These are phyloP conservation scores for Bipolaris oryzae DNA, from an alignment of 2,329 filamentous ascomycete species.

Conservation along the genomic window DNA sequence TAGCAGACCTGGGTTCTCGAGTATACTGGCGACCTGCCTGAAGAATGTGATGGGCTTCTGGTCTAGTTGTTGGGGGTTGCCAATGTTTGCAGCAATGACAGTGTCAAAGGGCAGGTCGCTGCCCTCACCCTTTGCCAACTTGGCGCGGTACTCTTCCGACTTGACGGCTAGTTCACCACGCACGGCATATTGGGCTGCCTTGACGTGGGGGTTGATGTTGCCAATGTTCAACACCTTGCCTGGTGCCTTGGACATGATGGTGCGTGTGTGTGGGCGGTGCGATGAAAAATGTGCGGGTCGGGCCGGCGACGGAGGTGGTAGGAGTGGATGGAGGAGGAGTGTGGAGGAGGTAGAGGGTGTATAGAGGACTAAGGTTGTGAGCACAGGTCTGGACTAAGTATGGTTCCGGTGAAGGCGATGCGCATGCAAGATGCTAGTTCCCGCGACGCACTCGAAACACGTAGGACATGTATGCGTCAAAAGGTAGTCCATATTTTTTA, in stretches of 20 bases:
- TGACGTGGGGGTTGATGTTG: slow-evolving; percentile 92
- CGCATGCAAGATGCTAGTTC: slow-evolving; percentile 15
- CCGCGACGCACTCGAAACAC: slow-evolving; percentile 20
- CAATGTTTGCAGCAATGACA: slow-evolving; percentile 97
- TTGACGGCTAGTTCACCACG: slow-evolving; percentile 93
- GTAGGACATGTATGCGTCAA: slow-evolving; percentile 18
- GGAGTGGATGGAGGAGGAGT: slow-evolving; percentile 4
- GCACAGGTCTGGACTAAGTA: slow-evolving; percentile 18
- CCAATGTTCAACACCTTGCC: slow-evolving; percentile 67
- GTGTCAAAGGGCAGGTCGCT: slow-evolving; percentile 79
- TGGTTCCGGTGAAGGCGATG: slow-evolving; percentile 12
- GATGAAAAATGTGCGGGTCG: slow-evolving; percentile 4
- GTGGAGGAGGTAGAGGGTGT: slow-evolving; percentile 11
- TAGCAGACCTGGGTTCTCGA: slow-evolving; percentile 87
- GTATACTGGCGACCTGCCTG: slow-evolving; percentile 88
- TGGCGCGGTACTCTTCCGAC: slow-evolving; percentile 86
- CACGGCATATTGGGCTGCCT: slow-evolving; percentile 91
- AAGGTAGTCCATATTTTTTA: slow-evolving; percentile 34
- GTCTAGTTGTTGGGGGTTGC: slow-evolving; percentile 97
- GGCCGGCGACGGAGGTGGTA: slow-evolving; percentile 4
- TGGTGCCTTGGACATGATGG: slow-evolving; percentile 53
- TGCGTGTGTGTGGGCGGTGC: slow-evolving; percentile 22
- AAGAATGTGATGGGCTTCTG: slow-evolving; percentile 99
- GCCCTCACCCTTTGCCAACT: slow-evolving; percentile 66
- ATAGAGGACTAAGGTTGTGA: slow-evolving; percentile 22